Evolutionary conservation across 345 rosid genomes (phyloP).

Genomic region (Citrus reticulata): DNA sequence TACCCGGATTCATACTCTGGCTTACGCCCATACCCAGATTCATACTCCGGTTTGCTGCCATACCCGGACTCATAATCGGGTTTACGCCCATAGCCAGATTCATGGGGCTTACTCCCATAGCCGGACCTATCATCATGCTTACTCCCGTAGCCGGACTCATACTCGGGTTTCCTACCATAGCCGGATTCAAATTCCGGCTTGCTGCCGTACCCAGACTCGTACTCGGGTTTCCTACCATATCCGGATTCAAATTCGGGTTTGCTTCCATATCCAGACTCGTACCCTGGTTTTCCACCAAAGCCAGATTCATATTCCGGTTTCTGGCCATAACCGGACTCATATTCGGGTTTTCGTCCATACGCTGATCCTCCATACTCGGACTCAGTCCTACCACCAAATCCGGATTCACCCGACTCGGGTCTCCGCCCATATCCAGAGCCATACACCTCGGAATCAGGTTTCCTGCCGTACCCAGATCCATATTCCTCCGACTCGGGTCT

Average conservation of each 20-base stretch:
- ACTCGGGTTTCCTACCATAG: slow-evolving; percentile 10
- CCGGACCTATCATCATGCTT: slow-evolving; percentile 17
- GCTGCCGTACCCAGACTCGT: slow-evolving; percentile 15
- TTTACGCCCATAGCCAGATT: slow-evolving; percentile 20
- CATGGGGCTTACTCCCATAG: slow-evolving; percentile 17
- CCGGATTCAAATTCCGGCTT: slow-evolving; percentile 14
- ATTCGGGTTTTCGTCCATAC: slow-evolving; percentile 10
- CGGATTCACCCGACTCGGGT: slow-evolving; percentile 17
- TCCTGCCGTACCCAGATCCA: slow-evolving; percentile 42
- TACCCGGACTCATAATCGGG: background rate
- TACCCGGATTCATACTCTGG: slow-evolving; percentile 19
- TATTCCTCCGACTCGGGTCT: slow-evolving; percentile 18
- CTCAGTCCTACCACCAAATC: slow-evolving; percentile 14
- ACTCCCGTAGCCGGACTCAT: slow-evolving; percentile 25
- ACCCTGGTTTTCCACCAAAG: slow-evolving; percentile 12
- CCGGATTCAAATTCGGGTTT: slow-evolving; percentile 25
- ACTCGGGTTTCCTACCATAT: slow-evolving; percentile 19
- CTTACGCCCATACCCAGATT: slow-evolving; percentile 20
- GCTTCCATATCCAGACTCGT: slow-evolving; percentile 12
- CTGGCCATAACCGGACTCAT: slow-evolving; percentile 21
- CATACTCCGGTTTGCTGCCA: background rate
- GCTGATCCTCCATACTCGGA: slow-evolving; percentile 27
- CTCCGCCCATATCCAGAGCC: slow-evolving; percentile 26
- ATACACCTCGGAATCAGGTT: slow-evolving; percentile 32
- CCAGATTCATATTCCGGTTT: background rate